A percentile compares a stretch with the other conserved stretches of the same genome.
phyloP scores from a whole-genome alignment of 2,329 filamentous ascomycete species.

The Colletotrichum lentis region DNA sequence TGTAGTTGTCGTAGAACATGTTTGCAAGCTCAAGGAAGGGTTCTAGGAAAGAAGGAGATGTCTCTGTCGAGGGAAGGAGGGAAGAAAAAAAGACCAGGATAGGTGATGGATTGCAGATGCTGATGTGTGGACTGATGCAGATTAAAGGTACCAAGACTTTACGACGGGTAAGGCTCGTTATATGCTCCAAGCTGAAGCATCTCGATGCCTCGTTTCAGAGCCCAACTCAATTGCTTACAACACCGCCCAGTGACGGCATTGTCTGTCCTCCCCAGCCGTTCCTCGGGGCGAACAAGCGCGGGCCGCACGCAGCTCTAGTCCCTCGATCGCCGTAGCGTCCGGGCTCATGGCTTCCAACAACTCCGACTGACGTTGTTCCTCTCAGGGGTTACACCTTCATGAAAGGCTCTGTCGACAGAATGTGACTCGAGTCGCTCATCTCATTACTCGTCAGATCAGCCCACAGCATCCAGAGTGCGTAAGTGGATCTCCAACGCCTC shows the following conservation, averaged over 20 bases:
- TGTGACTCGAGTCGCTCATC: not conserved
- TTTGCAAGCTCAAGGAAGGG: not conserved
- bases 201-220: slow-evolving; percentile 21
- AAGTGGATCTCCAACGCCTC: not conserved
- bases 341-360: not conserved
- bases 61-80: too few species aligned
- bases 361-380: not conserved
- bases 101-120: slow-evolving; percentile 3
- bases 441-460: not conserved
- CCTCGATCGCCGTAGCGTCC: not conserved
- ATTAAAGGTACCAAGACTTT: slow-evolving; percentile 4
- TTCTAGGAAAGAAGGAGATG: not conserved
- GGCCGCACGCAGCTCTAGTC: slow-evolving; percentile 7
- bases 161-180: slow-evolving; percentile 4
- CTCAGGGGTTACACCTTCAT: too few species aligned
- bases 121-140: slow-evolving; percentile 5
- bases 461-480: not conserved
- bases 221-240: slow-evolving; percentile 16
- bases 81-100: too few species aligned
- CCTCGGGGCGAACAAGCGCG: not conserved
- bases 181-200: slow-evolving; percentile 13
- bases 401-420: not conserved
- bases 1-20: slow-evolving; percentile 32
- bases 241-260: slow-evolving; percentile 4
- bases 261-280: not conserved